phyloP scores from a whole-genome alignment of 495 filamentous ascomycete genomes.

The Rhypophila decipiens region DNA sequence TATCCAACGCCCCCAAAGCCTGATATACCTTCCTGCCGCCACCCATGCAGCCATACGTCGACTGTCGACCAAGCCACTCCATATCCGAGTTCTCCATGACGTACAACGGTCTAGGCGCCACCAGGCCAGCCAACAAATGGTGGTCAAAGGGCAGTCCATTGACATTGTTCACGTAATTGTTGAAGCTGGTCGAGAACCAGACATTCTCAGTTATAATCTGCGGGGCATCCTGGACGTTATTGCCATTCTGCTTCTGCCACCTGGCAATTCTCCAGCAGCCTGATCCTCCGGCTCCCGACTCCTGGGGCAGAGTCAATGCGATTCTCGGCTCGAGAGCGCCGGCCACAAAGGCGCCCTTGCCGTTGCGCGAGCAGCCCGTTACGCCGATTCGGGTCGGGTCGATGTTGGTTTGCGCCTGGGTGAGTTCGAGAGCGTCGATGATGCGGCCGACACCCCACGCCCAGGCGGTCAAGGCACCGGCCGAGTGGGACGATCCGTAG shows the following conservation, averaged over 20 bases:
- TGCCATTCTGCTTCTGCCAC: constrained; percentile 32
- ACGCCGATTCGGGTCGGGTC: constrained; percentile 43
- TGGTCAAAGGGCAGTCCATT: constrained; percentile 42
- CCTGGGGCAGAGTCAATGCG: constrained; percentile 47
- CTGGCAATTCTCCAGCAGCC: constrained; percentile 48
- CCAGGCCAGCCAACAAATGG: constrained; percentile 42
- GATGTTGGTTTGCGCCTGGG: constrained; percentile 33
- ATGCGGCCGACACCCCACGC: constrained; percentile 47
- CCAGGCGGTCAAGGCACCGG: constrained; percentile 46
- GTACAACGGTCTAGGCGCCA: constrained; percentile 40
- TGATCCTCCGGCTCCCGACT: constrained; percentile 43
- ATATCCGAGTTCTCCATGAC: constrained; percentile 47
- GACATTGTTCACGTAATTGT: constrained; percentile 32
- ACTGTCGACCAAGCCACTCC: constrained; percentile 47
- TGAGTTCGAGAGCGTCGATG: constrained; percentile 46
- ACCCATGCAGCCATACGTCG: constrained; percentile 50
- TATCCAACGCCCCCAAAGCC: constrained; percentile 38
- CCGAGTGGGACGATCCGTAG: constrained; percentile 39
- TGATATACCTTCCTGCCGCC: constrained; percentile 44
- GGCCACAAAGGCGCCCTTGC: constrained; percentile 48
- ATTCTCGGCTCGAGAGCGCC: constrained; percentile 45
- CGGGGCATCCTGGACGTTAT: constrained; percentile 44
- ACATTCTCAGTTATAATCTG: constrained; percentile 47
- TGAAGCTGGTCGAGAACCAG: constrained; percentile 43
- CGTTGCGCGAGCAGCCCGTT: constrained; percentile 49